Evolutionary conservation across 2,329 filamentous ascomycete genomes (phyloP), one percentile per base, ranked within the genome.

Genomic region (Ophiostoma sp.): DNA sequence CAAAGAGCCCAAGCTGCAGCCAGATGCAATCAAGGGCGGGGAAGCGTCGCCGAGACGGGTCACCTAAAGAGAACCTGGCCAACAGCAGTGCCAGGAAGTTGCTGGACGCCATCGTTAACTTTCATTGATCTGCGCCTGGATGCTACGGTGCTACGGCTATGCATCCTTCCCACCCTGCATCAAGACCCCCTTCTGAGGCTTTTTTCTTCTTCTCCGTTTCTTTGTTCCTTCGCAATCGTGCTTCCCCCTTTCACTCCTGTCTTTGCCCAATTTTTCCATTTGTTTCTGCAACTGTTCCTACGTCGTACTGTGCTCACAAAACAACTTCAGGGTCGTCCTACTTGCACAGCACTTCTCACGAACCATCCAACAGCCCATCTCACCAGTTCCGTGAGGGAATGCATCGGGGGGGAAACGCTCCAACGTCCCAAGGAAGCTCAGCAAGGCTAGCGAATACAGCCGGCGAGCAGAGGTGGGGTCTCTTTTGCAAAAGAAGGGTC

Each of bases 61-160:
- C 6, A 36, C 45, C 66, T n/a, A 45, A 69, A 36, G 64, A 50
- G 42, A 36, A 33, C 31, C 8, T 39, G 28, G 4, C 25, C 31
- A 61, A 36, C 39, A 22, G 39, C 57, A 39, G 57, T 5, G n/a
- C 12, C 22, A 66, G 22, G 61, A 28, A 28, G 45, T 61, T 25
- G 19, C 31, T 66, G 22, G 17, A 42, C 22, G 36, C 36, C n/a
- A 42, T 55, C n/a, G 36, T 36, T 7, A 15, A n/a, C 5, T 1
- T 17, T 33, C 7, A 11, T 69, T 50, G 48, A 69, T 69, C 66
- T 33, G 66, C 48, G 17, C 31, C n/a, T 39, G 66, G 6, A 69
- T 68, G 64, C 64, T 50, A 68, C 42, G 42, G 64, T 64, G 59
- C 59, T 22, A 36, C 45, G 28, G 66, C 19, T 25, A 55, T 50